Percentiles rank a stretch among this genome's conserved stretches.
Conservation (phyloP, 2,329 filamentous ascomycete genomes). For the Beauveria sp. region DNA sequence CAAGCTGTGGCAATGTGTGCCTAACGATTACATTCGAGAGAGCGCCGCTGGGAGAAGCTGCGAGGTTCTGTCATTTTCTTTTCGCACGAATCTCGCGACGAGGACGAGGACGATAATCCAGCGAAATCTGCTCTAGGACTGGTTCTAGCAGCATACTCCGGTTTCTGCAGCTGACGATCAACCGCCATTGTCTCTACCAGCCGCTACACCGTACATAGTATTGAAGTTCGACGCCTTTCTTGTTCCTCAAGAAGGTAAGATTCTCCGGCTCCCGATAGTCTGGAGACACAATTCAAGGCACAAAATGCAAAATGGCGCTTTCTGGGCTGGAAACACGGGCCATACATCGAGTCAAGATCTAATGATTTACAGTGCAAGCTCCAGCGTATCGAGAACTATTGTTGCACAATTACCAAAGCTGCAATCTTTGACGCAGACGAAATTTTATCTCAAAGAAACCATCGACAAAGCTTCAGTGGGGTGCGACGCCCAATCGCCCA, state of each 20-base stretch:
- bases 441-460: background rate
- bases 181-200: background rate
- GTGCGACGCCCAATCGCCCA: constrained; percentile 1
- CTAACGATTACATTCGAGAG: constrained; percentile 19
- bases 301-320: background rate
- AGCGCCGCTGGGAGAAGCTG: background rate
- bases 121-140: background rate
- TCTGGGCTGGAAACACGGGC: background rate
- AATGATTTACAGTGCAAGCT: background rate
- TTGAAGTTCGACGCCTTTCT: background rate
- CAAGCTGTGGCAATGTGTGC: constrained; percentile 13
- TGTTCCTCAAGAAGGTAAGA: background rate
- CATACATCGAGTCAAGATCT: background rate
- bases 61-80: background rate
- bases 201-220: background rate
- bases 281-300: background rate
- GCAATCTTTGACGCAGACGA: background rate
- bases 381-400: background rate
- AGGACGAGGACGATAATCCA: background rate
- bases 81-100: background rate
- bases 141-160: background rate
- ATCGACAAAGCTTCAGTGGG: background rate
- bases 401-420: background rate
- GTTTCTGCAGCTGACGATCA: background rate
- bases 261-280: background rate